A percentile compares a stretch with the other conserved stretches of the same genome.
phyloP scores from a whole-genome alignment of 140 eudicot species.

The Anethum foeniculum region DNA sequence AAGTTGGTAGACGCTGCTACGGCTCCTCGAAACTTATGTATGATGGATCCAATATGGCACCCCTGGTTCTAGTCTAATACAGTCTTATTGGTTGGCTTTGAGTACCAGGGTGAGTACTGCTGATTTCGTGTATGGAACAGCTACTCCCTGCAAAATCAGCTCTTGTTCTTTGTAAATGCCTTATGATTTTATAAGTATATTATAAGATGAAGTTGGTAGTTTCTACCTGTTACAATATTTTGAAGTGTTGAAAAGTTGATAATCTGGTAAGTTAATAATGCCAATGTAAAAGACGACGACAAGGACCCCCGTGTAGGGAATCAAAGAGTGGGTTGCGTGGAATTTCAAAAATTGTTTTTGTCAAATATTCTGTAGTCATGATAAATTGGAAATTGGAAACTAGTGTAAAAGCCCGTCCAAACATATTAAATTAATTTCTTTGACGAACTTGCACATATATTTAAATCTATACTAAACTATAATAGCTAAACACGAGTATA shows the following conservation, averaged over 20 bases:
- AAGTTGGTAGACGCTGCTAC: conserved; percentile 90
- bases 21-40: conserved; percentile 81
- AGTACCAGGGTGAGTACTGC: not conserved
- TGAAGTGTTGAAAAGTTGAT: not conserved
- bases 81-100: not conserved
- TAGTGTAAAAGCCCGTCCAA: too few relatives aligned
- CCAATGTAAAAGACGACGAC: too few relatives aligned
- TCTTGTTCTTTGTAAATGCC: not conserved
- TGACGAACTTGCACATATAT: too few relatives aligned
- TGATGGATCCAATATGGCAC: conserved; percentile 99
- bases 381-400: too few relatives aligned
- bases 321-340: too few relatives aligned
- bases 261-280: too few relatives aligned
- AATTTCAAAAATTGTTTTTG: too few relatives aligned
- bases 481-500: too few relatives aligned
- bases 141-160: not conserved
- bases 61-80: conserved; percentile 62
- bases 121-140: not conserved
- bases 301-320: too few relatives aligned
- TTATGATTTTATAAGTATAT: not conserved
- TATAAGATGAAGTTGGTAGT: not conserved
- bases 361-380: too few relatives aligned
- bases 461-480: too few relatives aligned
- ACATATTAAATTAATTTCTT: too few relatives aligned
- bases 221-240: not conserved